Evolutionary conservation across 768 basidiomycete genomes (phyloP), one percentile per base, ranked within the genome.

Genomic region (Lactifluus subvellereus): DNA sequence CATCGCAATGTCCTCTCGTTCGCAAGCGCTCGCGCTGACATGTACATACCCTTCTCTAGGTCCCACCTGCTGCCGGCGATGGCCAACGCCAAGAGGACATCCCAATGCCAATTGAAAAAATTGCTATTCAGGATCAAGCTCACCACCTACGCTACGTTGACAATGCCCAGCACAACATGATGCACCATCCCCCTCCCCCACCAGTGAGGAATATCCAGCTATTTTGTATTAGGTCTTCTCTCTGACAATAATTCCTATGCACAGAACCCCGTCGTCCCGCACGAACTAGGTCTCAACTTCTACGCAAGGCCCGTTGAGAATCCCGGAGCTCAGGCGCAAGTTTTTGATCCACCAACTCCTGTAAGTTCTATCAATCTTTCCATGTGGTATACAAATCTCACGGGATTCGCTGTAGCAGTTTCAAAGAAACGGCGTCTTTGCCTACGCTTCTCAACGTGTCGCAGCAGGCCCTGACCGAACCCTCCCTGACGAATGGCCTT

Each of bases 271-370:
- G 27, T 27, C 27, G 27, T 3, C 27, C 27, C 2, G 3, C 2
- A 27, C 27, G 27, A 27, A 2, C 27, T 27, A 27, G 27, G 27
- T 27, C 3, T 27, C 27, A 27, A 27, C 27, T 2, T 2, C 27
- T 27, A 27, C 27, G 27, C 27, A 27, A 27, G 2, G 22, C 22
- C 22, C 22, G 2, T 22, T 22, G 22, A 22, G 22, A 2, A 22
- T 22, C 22, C 22, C 22, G 22, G 22, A 22, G 22, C 22, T 22
- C 22, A 22, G 2, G 22, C 1, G 2, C 22, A 22, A 22, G 22
- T 22, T 22, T 22, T 1, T 22, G 22, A 22, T 22, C 22, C 22
- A 2, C 22, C 22, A 22, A 22, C 91, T 13, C 38, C 38, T 13
- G 11, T 40, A 40, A 2, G 38, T 40, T 10, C 38, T 13, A 40